Evolutionary conservation across 768 basidiomycete genomes (phyloP), one percentile per base, ranked within the genome.

Genomic region (Cyclocybe cylindracea): DNA sequence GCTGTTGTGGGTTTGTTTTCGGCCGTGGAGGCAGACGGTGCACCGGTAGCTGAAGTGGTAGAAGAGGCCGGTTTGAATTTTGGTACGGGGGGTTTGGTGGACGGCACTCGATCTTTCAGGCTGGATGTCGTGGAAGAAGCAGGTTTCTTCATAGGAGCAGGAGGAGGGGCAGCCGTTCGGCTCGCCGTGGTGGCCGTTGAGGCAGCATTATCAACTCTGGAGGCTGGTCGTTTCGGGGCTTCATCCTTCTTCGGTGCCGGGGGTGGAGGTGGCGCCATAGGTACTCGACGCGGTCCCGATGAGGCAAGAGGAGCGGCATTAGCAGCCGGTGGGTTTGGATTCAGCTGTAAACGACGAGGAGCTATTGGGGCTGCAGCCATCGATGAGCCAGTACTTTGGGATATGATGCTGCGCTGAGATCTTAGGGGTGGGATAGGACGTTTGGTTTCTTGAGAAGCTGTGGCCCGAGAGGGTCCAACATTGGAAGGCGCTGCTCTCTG

Each of bases 311-410:
- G 10, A 5, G 56, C 34, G 2, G 47, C 35, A 14, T 44, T 32
- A 14, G 64, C 18, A 14, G 50, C 32, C 32, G 56, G 56, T 42
- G 61, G 53, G 29, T 58, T 50, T 14, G 61, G 54, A 24, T 63
- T 59, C n/a, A 65, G 52, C 34, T 60, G 64, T 32, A 70, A 46
- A 11, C 70, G 65, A 45, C 62, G 63, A 37, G 67, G 54, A 14
- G 41, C 54, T 33, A 45, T 37, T 16, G 16, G 16, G 29, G 47
- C 53, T 24, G 53, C 40, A 4, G 56, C 18, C 13, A 58, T 31
- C 9, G 54, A 38, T 6, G 51, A 36, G 7, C 36, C 38, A 40
- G 51, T 37, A 9, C 50, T 34, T 4, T 44, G 53, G n/a, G 47
- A 41, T 48, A 53, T 31, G 9, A 49, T 45, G 31, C 48, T 57